Conservation (phyloP, 352 stramenopile species). For the Pythium biforme region DNA sequence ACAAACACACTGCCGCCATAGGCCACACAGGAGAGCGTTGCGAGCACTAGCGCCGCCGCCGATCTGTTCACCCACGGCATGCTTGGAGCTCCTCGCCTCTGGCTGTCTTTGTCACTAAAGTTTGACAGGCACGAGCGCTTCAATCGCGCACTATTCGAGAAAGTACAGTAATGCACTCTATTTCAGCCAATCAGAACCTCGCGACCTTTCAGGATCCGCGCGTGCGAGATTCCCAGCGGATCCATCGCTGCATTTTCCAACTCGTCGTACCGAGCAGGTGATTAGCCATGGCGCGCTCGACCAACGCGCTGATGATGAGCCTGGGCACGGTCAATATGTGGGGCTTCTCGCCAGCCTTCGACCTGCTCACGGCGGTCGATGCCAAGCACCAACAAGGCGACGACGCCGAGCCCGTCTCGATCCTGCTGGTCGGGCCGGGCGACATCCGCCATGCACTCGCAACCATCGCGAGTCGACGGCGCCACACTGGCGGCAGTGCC, state of each 20-base stretch:
- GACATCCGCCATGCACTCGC: constrained; percentile 79
- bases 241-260: not conserved
- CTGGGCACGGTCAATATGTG: constrained; percentile 86
- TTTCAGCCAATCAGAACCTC: constrained; percentile 14
- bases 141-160: constrained; percentile 3
- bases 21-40: not conserved
- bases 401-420: constrained; percentile 35
- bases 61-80: constrained; percentile 10
- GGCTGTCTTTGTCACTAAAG: constrained; percentile 5
- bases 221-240: not conserved
- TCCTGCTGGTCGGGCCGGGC: constrained; percentile 64
- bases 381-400: constrained; percentile 2
- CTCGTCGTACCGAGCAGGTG: no score
- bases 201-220: constrained; percentile 7
- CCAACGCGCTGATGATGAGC: constrained; percentile 63
- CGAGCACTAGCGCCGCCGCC: constrained; percentile 15
- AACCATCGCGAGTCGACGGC: constrained; percentile 47
- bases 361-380: constrained; percentile 33
- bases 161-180: not conserved
- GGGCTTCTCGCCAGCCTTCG: constrained; percentile 80
- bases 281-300: constrained; percentile 54
- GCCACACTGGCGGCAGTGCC: constrained; percentile 27
- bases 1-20: not conserved
- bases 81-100: not conserved
- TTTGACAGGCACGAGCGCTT: constrained; percentile 13